phyloP scores from a whole-genome alignment of 2,329 filamentous ascomycete genomes.

The Leptosphaerulina australis region DNA sequence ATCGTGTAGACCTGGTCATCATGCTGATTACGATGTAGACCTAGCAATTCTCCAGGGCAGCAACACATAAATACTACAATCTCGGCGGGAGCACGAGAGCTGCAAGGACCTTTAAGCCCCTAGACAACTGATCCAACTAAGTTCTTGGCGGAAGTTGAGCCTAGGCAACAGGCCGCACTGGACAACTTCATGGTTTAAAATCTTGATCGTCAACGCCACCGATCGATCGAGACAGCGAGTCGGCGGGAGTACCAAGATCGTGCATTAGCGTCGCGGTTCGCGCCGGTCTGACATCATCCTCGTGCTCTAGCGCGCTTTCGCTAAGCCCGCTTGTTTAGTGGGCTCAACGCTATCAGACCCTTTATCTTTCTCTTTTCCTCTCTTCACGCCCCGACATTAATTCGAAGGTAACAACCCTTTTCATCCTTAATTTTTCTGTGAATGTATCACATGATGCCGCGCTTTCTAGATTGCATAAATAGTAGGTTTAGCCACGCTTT shows the following conservation, averaged over 20 bases:
- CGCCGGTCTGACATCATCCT: background rate
- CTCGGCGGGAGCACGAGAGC: no score
- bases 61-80: no score
- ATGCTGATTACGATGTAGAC: no score
- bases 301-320: background rate
- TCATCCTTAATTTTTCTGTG: background rate
- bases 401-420: background rate
- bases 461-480: background rate
- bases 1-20: no score
- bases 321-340: background rate
- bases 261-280: background rate
- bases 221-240: no score
- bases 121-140: no score
- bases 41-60: no score
- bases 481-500: background rate
- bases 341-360: background rate
- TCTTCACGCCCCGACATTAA: slow-evolving; percentile 2
- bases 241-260: background rate
- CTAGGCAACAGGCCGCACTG: no score
- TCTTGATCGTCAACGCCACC: background rate
- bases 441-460: background rate
- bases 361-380: background rate
- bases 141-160: no score
- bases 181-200: background rate
- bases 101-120: no score